Percentiles rank a stretch among this genome's conserved stretches.
These are phyloP conservation scores for Serendipita sp. DNA, from an alignment of 1,284 basidiomycete species.

Conservation along the genomic window DNA sequence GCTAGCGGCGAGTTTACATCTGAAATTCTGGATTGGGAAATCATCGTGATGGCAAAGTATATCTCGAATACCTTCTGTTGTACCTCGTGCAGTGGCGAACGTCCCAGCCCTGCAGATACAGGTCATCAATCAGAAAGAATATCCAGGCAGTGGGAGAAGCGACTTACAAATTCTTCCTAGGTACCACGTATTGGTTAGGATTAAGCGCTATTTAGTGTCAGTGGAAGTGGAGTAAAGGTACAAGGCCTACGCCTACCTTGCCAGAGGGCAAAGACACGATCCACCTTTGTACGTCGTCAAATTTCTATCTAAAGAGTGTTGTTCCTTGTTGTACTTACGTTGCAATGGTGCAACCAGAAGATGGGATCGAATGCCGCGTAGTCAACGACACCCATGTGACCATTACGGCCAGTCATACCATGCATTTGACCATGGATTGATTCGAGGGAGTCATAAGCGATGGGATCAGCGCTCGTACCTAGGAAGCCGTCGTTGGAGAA, in stretches of 20 bases:
- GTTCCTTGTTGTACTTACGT: constrained; percentile 1
- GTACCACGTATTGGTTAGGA: not conserved
- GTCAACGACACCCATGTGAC: constrained; percentile 29
- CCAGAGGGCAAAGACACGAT: constrained; percentile 34
- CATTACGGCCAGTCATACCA: constrained; percentile 27
- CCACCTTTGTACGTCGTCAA: constrained; percentile 23
- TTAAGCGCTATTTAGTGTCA: not conserved
- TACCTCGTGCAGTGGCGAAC: not conserved
- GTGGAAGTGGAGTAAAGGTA: not conserved
- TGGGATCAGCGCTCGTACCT: constrained; percentile 18
- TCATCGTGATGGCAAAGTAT: not conserved
- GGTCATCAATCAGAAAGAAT: not conserved
- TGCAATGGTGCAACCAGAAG: constrained; percentile 32
- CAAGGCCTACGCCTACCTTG: constrained; percentile 9
- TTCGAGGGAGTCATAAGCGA: constrained; percentile 27
- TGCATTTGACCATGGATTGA: constrained; percentile 36
- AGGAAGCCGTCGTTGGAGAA: constrained; percentile 33
- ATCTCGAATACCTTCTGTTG: not conserved
- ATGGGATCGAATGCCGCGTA: constrained; percentile 32
- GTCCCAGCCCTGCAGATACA: constrained; percentile 1
- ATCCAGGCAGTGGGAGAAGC: not conserved
- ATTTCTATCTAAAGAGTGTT: too few relatives aligned
- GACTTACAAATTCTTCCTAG: not conserved
- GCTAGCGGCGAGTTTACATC: not conserved
- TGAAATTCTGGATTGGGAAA: not conserved